phyloP scores from a whole-genome alignment of 2,329 filamentous ascomycete species.

The Calonectria pseudoturangicola region DNA sequence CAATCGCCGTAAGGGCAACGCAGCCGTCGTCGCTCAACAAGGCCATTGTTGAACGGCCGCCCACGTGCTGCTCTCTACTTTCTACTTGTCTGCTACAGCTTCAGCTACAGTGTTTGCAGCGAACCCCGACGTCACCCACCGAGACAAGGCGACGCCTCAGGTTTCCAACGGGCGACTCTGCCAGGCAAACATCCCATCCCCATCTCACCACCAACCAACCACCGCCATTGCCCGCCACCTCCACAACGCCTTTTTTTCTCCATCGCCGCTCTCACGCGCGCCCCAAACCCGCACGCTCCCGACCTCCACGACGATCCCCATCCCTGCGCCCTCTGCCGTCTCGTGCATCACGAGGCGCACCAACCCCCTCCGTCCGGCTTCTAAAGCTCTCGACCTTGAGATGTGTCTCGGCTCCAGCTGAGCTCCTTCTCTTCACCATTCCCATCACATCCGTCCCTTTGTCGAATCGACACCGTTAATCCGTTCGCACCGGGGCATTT shows the following conservation, averaged over 20 bases:
- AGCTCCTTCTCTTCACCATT: constrained; percentile 44
- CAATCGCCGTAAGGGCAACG: not conserved
- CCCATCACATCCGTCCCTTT: constrained; percentile 24
- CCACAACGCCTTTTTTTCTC: constrained; percentile 26
- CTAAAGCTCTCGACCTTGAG: constrained; percentile 39
- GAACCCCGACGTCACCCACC: not conserved
- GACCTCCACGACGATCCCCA: constrained; percentile 19
- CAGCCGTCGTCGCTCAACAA: not conserved
- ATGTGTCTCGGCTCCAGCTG: constrained; percentile 55
- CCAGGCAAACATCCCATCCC: constrained; percentile 1
- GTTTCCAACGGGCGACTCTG: not conserved
- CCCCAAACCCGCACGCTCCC: constrained; percentile 13
- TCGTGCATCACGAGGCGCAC: constrained; percentile 18
- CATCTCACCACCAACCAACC: constrained; percentile 26
- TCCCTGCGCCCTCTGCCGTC: constrained; percentile 12
- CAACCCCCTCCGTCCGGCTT: constrained; percentile 2
- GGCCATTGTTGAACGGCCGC: not conserved
- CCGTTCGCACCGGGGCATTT: constrained; percentile 27
- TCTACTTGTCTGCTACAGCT: too few relatives aligned
- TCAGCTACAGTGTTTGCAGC: constrained; percentile 15
- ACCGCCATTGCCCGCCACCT: constrained; percentile 29
- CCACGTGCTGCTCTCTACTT: not conserved
- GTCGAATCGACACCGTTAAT: constrained; percentile 20
- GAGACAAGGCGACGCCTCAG: constrained; percentile 11
- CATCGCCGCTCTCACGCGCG: constrained; percentile 27